Evolutionary conservation across 1,284 basidiomycete species (phyloP).

Genomic region (Ustilago shanxiensis): DNA sequence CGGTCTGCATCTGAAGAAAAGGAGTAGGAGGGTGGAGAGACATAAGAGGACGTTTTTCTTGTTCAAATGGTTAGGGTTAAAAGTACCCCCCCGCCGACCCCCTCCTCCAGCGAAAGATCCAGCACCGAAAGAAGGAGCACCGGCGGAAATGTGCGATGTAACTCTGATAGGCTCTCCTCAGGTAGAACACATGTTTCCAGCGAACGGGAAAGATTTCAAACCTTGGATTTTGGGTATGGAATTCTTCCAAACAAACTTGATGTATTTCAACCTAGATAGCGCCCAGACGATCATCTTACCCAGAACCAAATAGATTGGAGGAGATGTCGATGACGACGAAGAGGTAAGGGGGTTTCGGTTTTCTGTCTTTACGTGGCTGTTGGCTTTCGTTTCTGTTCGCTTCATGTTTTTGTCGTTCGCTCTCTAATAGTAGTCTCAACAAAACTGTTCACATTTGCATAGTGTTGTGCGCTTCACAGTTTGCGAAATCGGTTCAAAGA

Average conservation of each 20-base stretch:
- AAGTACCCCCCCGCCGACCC: not conserved
- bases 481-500: too few relatives aligned
- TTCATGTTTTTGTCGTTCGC: too few relatives aligned
- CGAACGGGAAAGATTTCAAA: conserved; percentile 24
- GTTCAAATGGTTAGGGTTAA: not conserved
- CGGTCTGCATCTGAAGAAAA: not conserved
- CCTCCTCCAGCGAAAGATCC: too few relatives aligned
- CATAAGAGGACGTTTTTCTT: not conserved
- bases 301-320: conserved; percentile 2
- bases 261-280: conserved; percentile 39
- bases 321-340: not conserved
- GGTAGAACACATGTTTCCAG: conserved; percentile 38
- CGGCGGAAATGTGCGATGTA: conserved; percentile 14
- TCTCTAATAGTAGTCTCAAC: too few relatives aligned
- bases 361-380: not conserved
- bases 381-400: too few relatives aligned
- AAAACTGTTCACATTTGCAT: too few relatives aligned
- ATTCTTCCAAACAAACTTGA: conserved; percentile 42
- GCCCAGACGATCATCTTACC: conserved; percentile 27
- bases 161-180: conserved; percentile 24
- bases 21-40: not conserved
- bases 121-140: not conserved
- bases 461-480: too few relatives aligned
- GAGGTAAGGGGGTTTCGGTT: not conserved
- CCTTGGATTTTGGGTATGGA: conserved; percentile 39